Evolutionary conservation across 2,329 filamentous ascomycete genomes (phyloP), one percentile per base, ranked within the genome.

Genomic region (Pleurostoma richardsiae): DNA sequence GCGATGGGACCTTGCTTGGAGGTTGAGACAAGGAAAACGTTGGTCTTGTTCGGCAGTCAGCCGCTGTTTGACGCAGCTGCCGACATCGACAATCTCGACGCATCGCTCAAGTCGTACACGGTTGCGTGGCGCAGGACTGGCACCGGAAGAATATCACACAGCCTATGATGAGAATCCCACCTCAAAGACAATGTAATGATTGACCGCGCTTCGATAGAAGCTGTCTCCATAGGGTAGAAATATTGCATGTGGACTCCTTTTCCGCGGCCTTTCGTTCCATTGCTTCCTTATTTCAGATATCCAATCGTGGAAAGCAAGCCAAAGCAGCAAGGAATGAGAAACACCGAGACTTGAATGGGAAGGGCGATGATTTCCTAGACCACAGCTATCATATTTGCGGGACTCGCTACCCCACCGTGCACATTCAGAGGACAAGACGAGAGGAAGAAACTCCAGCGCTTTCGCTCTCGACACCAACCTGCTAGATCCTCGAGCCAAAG

Each of bases 401-500:
- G 49, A 29, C 51, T 52, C 8, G 66, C 65, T 31, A 68, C 63
- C 19, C 64, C 65, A 2, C 64, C 62, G 3, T 63, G 59, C 3
- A 74, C 72, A 57, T 73, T 71, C 39, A 65, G 69, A n/a, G 67
- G 65, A 64, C 73, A 70, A 45, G 71, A 74, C 0, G 59, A 57
- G 6, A 76, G 56, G 55, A 76, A 76, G 56, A 77, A 76, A 42
- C 60, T 67, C 63, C 67, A 77, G 42, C 71, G 56, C 29, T 59
- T 54, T 29, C 56, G 42, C 19, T 54, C 50, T 48, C 57, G 52
- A 51, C 73, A 76, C 40, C 71, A 56, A 44, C 50, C 61, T 1
- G 69, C 67, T 42, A 76, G 53, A 40, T 50, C 59, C 58, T 77
- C 73, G 7, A 77, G 59, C 56, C 74, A 68, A 52, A 75, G 76